Conservation (phyloP, 2,329 filamentous ascomycete genomes). For the Aspergillus clavatus region DNA sequence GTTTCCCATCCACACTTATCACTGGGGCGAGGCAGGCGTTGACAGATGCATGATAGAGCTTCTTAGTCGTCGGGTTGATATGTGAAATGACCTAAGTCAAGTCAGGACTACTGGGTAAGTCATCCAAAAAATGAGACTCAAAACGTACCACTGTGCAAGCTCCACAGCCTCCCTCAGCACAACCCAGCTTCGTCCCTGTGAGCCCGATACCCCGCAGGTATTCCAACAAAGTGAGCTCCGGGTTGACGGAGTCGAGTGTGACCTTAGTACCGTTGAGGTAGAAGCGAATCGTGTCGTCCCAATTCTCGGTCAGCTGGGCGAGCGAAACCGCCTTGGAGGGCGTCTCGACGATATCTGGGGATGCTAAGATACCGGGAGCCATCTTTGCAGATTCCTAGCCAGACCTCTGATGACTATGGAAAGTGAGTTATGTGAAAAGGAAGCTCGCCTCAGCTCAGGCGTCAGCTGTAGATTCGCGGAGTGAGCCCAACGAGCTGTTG, state of each 20-base stretch:
- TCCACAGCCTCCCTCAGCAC: conserved; percentile 92
- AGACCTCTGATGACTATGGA: no score
- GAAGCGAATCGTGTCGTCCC: conserved; percentile 84
- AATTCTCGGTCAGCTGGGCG: conserved; percentile 64
- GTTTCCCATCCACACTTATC: conserved; percentile 90
- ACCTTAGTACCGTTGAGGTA: conserved; percentile 93
- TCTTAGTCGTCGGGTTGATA: conserved; percentile 83
- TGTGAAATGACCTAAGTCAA: conserved; percentile 68
- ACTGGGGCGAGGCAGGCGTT: conserved; percentile 94
- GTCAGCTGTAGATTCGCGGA: background rate
- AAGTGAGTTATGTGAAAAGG: no score
- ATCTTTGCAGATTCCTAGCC: conserved; percentile 37
- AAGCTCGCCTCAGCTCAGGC: background rate
- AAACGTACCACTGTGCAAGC: conserved; percentile 45
- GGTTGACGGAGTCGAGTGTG: conserved; percentile 78
- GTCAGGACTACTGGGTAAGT: conserved; percentile 16
- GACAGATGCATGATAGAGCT: conserved; percentile 92
- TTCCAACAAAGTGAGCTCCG: conserved; percentile 85
- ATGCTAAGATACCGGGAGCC: conserved; percentile 54
- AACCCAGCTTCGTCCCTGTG: conserved; percentile 94
- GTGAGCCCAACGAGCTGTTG: background rate
- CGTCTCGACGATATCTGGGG: conserved; percentile 42
- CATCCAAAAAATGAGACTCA: background rate
- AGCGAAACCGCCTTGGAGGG: conserved; percentile 46
- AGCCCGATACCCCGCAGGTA: conserved; percentile 89